Evolutionary conservation across 257 asterid genomes (phyloP).

Genomic region (Cruciata laevipes): DNA sequence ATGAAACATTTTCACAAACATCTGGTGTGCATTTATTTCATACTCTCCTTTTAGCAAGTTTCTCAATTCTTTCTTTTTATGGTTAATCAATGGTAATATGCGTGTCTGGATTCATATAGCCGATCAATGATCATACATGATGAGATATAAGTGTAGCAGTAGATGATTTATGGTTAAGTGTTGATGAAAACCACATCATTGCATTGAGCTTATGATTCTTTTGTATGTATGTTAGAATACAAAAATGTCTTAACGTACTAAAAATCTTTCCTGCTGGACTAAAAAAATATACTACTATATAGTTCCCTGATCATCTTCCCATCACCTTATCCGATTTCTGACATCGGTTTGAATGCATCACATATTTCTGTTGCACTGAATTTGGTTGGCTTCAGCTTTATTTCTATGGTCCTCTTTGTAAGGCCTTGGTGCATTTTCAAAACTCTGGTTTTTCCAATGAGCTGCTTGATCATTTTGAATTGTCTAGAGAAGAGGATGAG

Average conservation of each 20-base stretch:
- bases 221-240: constrained; percentile 30
- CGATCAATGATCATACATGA: too few species aligned
- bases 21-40: constrained; percentile 12
- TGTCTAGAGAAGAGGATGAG: constrained; percentile 30
- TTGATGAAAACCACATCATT: constrained; percentile 8
- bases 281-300: neutral
- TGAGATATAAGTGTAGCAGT: too few species aligned
- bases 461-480: neutral
- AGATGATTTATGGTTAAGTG: neutral
- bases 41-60: too few species aligned
- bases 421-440: neutral
- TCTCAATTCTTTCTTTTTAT: neutral
- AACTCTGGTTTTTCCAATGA: constrained; percentile 2
- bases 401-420: neutral
- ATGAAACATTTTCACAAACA: constrained; percentile 18
- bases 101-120: too few species aligned
- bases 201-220: constrained; percentile 22
- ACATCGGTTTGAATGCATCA: neutral
- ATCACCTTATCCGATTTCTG: neutral
- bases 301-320: neutral
- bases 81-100: constrained; percentile 2
- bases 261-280: constrained; percentile 19
- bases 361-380: constrained; percentile 1
- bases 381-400: constrained; percentile 6
- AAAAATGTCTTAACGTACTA: constrained; percentile 31